Evolutionary conservation across 805 yeast species (phyloP).

Genomic region (Vanderwaltozyma yarrowii): DNA sequence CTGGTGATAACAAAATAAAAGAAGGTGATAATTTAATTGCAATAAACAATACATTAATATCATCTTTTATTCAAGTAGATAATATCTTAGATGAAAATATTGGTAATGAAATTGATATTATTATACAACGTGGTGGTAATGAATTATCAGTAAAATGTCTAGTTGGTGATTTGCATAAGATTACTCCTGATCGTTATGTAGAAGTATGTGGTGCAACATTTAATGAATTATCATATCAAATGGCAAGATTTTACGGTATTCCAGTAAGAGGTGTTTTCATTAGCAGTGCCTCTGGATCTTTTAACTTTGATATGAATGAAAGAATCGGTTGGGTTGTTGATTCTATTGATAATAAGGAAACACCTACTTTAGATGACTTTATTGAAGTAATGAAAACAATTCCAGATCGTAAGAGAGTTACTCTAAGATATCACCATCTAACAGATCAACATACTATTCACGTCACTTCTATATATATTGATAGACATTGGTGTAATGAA

Average conservation of each 20-base stretch:
- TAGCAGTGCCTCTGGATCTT: slow-evolving; percentile 69
- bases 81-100: slow-evolving; percentile 67
- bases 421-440: slow-evolving; percentile 64
- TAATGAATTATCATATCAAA: slow-evolving; percentile 77
- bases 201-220: slow-evolving; percentile 82
- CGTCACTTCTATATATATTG: slow-evolving; percentile 58
- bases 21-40: slow-evolving; percentile 83
- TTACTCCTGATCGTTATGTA: slow-evolving; percentile 74
- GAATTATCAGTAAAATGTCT: slow-evolving; percentile 39
- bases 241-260: slow-evolving; percentile 75
- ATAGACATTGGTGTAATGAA: slow-evolving; percentile 75
- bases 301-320: slow-evolving; percentile 48
- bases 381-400: slow-evolving; percentile 66
- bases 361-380: slow-evolving; percentile 65
- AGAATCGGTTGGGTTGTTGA: slow-evolving; percentile 74
- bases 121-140: slow-evolving; percentile 67
- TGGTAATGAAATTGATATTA: slow-evolving; percentile 44
- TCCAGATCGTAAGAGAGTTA: slow-evolving; percentile 66
- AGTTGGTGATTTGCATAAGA: slow-evolving; percentile 68
- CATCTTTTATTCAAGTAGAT: slow-evolving; percentile 72
- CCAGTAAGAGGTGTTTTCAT: slow-evolving; percentile 81
- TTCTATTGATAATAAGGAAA: slow-evolving; percentile 61
- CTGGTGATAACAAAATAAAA: slow-evolving; percentile 58
- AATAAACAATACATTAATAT: slow-evolving; percentile 52
- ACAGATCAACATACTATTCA: slow-evolving; percentile 70